These are phyloP conservation scores for Dactylellina haptotyla DNA, from an alignment of 2,329 filamentous ascomycete genomes.

Conservation along the genomic window DNA sequence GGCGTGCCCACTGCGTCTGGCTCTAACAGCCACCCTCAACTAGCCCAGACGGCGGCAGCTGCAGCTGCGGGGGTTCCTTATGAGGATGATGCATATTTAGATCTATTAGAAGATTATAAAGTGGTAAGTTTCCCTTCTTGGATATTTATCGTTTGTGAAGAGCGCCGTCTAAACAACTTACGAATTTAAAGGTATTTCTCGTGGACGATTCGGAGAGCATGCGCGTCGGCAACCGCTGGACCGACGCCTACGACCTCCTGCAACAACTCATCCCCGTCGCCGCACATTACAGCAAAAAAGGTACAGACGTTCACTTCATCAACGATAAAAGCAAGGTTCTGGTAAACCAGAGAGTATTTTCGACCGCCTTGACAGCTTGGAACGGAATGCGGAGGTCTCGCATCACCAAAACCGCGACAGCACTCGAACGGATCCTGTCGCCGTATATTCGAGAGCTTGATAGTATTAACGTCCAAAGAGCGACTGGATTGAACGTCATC, in stretches of 20 bases:
- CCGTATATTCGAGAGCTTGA: neutral
- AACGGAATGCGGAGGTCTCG: neutral
- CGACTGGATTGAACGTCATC: conserved; percentile 17
- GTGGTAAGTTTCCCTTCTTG: neutral
- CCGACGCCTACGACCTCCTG: conserved; percentile 4
- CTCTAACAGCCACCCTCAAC: neutral
- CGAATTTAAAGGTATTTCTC: conserved; percentile 8
- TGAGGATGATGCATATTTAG: neutral
- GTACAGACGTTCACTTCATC: conserved; percentile 10
- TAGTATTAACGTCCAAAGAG: neutral
- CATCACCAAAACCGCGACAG: neutral
- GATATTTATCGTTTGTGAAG: neutral
- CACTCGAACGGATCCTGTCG: conserved; percentile 7
- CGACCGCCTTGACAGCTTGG: conserved; percentile 1
- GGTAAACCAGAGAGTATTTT: neutral
- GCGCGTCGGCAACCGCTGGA: neutral
- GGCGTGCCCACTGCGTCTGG: neutral
- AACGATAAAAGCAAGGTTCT: neutral
- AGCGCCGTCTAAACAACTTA: neutral
- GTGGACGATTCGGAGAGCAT: conserved; percentile 14
- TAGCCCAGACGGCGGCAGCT: too few relatives aligned
- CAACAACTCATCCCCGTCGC: neutral
- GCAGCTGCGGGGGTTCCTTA: too few relatives aligned
- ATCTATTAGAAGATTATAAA: neutral
- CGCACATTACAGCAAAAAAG: neutral